A percentile compares a stretch with the other conserved stretches of the same genome.
Evolutionary conservation across 345 rosid genomes (phyloP).

Genomic region (Linum usitatissimum): DNA sequence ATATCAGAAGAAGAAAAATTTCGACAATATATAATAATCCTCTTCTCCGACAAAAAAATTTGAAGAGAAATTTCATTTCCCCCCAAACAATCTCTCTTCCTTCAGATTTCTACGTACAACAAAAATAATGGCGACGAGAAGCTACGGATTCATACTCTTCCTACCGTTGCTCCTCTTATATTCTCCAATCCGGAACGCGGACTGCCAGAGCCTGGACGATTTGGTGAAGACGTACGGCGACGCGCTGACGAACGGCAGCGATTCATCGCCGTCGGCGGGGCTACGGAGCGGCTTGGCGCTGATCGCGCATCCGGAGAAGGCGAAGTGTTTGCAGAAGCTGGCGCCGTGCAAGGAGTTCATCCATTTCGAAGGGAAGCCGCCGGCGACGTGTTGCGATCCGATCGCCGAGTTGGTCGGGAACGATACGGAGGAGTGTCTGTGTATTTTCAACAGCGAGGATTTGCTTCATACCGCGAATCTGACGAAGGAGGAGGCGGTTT

Average conservation of each 20-base stretch:
- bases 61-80: not conserved
- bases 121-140: too few species aligned
- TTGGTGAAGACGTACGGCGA: not conserved
- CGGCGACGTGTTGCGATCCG: not conserved
- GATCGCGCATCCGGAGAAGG: not conserved
- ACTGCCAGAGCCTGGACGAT: not conserved
- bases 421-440: not conserved
- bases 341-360: not conserved
- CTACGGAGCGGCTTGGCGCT: not conserved
- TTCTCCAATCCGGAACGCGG: too few species aligned
- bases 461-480: not conserved
- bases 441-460: not conserved
- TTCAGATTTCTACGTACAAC: not conserved
- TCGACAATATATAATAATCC: not conserved
- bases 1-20: too few species aligned
- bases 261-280: not conserved
- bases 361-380: not conserved
- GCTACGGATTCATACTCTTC: not conserved
- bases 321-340: not conserved
- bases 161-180: too few species aligned
- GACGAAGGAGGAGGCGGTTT: not conserved
- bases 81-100: not conserved
- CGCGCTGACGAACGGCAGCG: not conserved
- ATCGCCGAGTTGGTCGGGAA: not conserved
- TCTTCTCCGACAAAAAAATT: too few species aligned